These are phyloP conservation scores for Adansonia rubrostipa DNA, from an alignment of 441 rosid species.

Conservation along the genomic window DNA sequence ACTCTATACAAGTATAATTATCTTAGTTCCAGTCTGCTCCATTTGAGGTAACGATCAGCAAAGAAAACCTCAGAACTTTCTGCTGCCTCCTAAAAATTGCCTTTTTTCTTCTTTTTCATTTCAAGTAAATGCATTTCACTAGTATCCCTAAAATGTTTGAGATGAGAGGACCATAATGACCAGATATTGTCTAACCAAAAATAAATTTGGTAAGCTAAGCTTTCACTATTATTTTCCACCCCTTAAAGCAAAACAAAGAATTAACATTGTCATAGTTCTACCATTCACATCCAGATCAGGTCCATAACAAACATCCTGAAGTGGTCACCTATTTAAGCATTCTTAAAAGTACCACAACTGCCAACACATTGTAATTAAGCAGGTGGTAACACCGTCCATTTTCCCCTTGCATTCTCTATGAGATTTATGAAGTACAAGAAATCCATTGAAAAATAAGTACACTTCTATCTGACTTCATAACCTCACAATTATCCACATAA, in stretches of 20 bases:
- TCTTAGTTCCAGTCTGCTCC: background rate
- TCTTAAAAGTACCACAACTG: background rate
- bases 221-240: background rate
- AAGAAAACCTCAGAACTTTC: conserved; percentile 16
- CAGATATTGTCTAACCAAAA: background rate
- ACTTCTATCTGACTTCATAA: background rate
- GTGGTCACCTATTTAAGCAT: conserved; percentile 1
- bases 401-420: background rate
- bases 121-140: background rate
- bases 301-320: background rate
- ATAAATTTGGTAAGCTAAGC: background rate
- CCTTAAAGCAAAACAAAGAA: background rate
- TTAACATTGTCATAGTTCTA: background rate
- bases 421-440: background rate
- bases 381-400: background rate
- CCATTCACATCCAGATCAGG: background rate
- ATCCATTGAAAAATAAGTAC: conserved; percentile 7
- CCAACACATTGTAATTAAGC: background rate
- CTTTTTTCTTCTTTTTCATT: too few relatives aligned
- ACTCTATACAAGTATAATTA: background rate
- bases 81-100: background rate
- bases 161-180: background rate
- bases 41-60: background rate
- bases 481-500: background rate
- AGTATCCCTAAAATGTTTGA: background rate